Conservation (phyloP, 192 early-diverging fungal species). For the Gaertneriomyces sp. region DNA sequence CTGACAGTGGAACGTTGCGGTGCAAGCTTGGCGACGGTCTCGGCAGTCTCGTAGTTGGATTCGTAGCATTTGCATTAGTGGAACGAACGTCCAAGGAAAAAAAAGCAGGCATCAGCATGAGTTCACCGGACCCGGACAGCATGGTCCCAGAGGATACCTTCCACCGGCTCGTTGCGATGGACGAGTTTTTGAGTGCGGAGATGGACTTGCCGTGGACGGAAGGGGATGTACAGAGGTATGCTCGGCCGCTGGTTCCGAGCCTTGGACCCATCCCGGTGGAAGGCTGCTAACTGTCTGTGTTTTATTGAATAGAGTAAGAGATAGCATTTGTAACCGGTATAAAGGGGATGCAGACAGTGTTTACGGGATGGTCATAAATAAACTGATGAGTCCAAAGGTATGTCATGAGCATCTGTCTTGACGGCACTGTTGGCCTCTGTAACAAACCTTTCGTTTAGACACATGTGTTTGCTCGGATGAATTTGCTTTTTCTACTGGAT, state of each 20-base stretch:
- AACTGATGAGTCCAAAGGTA: neutral
- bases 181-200: slow-evolving; percentile 16
- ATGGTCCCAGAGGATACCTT: neutral
- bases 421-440: neutral
- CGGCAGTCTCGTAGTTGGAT: too few relatives aligned
- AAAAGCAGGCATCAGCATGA: too few relatives aligned
- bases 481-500: slow-evolving; percentile 26
- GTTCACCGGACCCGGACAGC: too few relatives aligned
- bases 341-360: slow-evolving; percentile 11
- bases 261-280: too few relatives aligned
- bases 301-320: slow-evolving; percentile 9
- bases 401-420: too few relatives aligned
- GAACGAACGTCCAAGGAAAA: too few relatives aligned
- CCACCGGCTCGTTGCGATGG: slow-evolving; percentile 9
- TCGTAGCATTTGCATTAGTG: too few relatives aligned
- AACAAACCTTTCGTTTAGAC: slow-evolving; percentile 4
- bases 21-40: too few relatives aligned
- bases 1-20: too few relatives aligned
- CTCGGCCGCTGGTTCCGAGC: neutral
- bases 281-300: too few relatives aligned
- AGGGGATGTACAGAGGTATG: slow-evolving; percentile 16
- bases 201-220: slow-evolving; percentile 27
- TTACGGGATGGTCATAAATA: slow-evolving; percentile 10
- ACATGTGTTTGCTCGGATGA: slow-evolving; percentile 20
- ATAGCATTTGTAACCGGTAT: slow-evolving; percentile 7